These are phyloP conservation scores for Vicia faba DNA, from an alignment of 306 rosid genomes.

Conservation along the genomic window DNA sequence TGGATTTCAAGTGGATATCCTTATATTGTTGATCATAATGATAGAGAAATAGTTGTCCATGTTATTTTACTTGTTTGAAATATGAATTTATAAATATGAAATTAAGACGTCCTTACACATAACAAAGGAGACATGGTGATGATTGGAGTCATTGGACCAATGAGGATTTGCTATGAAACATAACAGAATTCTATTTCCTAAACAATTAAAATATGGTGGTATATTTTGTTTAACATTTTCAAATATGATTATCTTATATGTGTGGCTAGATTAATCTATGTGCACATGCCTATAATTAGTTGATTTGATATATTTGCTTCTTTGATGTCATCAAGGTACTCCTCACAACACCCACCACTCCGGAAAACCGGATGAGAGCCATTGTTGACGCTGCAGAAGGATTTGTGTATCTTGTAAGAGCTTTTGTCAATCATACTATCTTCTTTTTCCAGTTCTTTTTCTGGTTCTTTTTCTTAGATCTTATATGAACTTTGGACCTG, in stretches of 20 bases:
- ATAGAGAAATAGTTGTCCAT: neutral
- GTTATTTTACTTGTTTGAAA: constrained; percentile 1
- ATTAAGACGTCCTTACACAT: neutral
- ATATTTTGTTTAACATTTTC: neutral
- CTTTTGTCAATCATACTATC: constrained; percentile 29
- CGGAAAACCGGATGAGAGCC: constrained; percentile 74
- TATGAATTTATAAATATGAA: neutral
- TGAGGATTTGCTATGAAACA: constrained; percentile 5
- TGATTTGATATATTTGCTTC: constrained; percentile 32
- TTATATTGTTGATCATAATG: neutral
- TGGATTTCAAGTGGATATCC: constrained; percentile 23
- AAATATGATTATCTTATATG: neutral
- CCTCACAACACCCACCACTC: constrained; percentile 93
- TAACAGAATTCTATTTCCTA: neutral
- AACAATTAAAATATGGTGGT: neutral
- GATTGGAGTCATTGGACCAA: constrained; percentile 4
- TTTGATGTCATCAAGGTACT: constrained; percentile 65
- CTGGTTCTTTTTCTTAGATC: neutral
- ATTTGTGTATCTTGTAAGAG: constrained; percentile 85
- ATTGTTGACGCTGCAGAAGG: constrained; percentile 91
- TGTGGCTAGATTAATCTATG: neutral
- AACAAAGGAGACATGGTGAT: neutral
- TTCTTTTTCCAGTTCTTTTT: neutral
- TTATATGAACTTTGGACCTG: too few relatives aligned
- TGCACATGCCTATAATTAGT: neutral